Evolutionary conservation across 768 basidiomycete species (phyloP), one percentile per base, ranked within the genome.

Genomic region (Psilocybe cyanescens): DNA sequence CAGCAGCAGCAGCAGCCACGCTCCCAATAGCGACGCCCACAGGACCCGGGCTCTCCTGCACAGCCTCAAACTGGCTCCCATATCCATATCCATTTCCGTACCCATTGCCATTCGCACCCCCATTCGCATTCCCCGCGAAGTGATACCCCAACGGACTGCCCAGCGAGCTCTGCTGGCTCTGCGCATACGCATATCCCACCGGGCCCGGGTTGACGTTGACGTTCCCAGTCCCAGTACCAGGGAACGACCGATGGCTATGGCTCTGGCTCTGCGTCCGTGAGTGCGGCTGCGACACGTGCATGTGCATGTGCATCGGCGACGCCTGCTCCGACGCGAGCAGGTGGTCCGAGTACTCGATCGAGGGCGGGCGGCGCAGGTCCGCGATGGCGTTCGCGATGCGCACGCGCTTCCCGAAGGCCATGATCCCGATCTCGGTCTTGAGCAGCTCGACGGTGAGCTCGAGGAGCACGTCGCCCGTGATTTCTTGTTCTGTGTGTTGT

Each of bases 401-500:
- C 73, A 94, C 83, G 16, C 97, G 92, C 72, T 97, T 97, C 11
- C 97, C 97, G 67, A 97, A 97, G 3, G 95, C 95, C 69, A 83
- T 79, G 65, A 99, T 94, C 24, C 95, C 97, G 56, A 99, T 90
- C 77, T 99, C 96, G 8, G 78, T 81, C 78, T 99, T 99, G 68
- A 99, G 88, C 14, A 97, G 82, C 69, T 90, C 91, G 57, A 89
- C 86, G 64, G 98, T 95, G 61, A 99, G 90, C 69, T 97, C 97
- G 58, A 99, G 87, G 6, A 99, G 85, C 33, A 99, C 93, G 68
- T 99, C 97, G 17, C 97, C 97, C 0, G 95, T 93, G 57, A 99
- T 99, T 78, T 99, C 97, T 86, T 99, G 95, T 77, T 99, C 97
- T 95, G 71, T 8, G 5, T 44, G 95, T 93, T 56, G 98, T 99